Evolutionary conservation across 805 yeast species (phyloP), one percentile per base, ranked within the genome.

Genomic region (Wickerhamomyces pijperi): DNA sequence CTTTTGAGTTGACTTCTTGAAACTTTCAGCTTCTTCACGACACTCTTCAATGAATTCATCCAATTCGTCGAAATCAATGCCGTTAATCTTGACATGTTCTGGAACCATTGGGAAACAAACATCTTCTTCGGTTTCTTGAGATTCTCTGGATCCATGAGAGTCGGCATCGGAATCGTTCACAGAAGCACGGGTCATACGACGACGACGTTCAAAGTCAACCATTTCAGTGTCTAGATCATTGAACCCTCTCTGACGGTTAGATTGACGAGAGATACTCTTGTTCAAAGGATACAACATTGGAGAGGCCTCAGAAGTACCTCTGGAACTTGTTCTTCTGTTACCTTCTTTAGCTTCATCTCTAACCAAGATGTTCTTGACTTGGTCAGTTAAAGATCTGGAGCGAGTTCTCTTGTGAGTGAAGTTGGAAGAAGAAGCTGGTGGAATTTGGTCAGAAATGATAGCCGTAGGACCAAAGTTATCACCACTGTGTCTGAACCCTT

Each of bases 121-220:
- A 70, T 90, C 97, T 55, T 86, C 96, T 53, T 90, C 97, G 0
- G 95, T 86, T 54, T 87, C 96, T 49, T 84, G 94, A 4, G 88
- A 78, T 16, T 78, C 76, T 46, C 86, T 68, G 9, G 90, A 80
- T 2, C 78, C 82, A 48, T 76, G 83, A 2, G 88, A 81, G 48
- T 74, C 81, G 17, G 69, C 71, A 46, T 82, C 90, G 43, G 77
- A 72, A 50, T 79, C 86, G 32, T 63, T 58, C 13, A 56, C 41
- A 3, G 64, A 59, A 8, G 58, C 54, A 36, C 63, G 52, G 2
- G 59, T 51, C 40, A 55, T 31, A 35, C 58, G 50, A 32, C 62
- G 58, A 37, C 60, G 58, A 43, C 58, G 52, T n/a, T 53, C 53
- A 35, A 46, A 49, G 14, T 55, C 71, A 51, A 6, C 64, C 46